Evolutionary conservation across 225 moss, liverwort and hornwort genomes (phyloP).

Genomic region (Sphagnum tenellum): DNA sequence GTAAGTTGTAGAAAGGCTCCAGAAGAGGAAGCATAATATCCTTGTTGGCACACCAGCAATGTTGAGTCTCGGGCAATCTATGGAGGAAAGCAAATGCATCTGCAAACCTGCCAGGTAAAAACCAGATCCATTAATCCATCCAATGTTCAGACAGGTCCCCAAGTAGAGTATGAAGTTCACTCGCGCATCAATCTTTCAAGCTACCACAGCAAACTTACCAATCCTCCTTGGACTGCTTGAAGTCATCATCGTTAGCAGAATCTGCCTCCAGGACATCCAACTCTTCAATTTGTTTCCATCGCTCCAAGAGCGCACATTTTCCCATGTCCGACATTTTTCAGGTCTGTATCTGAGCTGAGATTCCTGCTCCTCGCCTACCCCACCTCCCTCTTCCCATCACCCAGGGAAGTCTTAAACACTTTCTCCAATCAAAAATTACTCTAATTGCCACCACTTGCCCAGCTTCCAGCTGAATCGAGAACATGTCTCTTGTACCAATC

Average conservation of each 20-base stretch:
- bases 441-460: too few species aligned
- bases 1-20: constrained; percentile 75
- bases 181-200: background rate
- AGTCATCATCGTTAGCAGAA: constrained; percentile 35
- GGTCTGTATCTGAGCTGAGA: too few species aligned
- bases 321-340: too few species aligned
- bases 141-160: background rate
- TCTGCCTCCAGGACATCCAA: constrained; percentile 28
- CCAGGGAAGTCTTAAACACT: too few species aligned
- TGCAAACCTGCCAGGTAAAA: constrained; percentile 34
- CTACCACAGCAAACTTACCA: constrained; percentile 26
- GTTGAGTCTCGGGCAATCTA: constrained; percentile 54
- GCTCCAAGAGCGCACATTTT: constrained; percentile 21
- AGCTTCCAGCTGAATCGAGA: too few species aligned
- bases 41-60: constrained; percentile 86
- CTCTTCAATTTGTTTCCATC: constrained; percentile 69
- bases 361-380: too few species aligned
- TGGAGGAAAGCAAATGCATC: constrained; percentile 69
- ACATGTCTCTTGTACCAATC: too few species aligned
- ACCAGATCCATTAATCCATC: too few species aligned
- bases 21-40: constrained; percentile 77
- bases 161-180: background rate
- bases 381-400: too few species aligned
- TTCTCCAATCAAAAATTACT: too few species aligned
- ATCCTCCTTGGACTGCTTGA: constrained; percentile 55